phyloP scores from a whole-genome alignment of 1,139 yeast genomes.

The Protomyces macrosporus region DNA sequence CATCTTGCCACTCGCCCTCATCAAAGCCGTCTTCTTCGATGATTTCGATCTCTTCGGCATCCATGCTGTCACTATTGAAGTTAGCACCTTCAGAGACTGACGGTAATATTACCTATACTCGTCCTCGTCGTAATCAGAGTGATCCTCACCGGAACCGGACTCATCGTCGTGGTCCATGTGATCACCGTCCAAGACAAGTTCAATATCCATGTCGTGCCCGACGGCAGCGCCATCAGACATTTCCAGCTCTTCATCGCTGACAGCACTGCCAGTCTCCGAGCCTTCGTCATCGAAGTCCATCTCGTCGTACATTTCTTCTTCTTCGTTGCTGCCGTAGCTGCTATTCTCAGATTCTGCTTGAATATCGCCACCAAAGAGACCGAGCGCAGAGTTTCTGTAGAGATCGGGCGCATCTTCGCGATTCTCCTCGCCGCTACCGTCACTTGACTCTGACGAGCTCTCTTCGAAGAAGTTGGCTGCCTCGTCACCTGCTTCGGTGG shows the following conservation, averaged over 20 bases:
- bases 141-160: slow-evolving; percentile 34
- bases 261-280: slow-evolving; percentile 31
- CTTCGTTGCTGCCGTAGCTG: slow-evolving; percentile 35
- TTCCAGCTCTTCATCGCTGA: slow-evolving; percentile 37
- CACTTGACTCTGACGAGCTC: slow-evolving; percentile 21
- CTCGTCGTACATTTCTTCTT: slow-evolving; percentile 33
- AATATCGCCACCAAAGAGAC: slow-evolving; percentile 72
- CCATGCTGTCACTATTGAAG: background rate
- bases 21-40: slow-evolving; percentile 6
- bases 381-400: slow-evolving; percentile 79
- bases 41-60: slow-evolving; percentile 14
- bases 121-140: slow-evolving; percentile 29
- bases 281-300: slow-evolving; percentile 33
- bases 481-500: slow-evolving; percentile 28
- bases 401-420: slow-evolving; percentile 78
- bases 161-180: slow-evolving; percentile 33
- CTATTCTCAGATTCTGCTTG: slow-evolving; percentile 43
- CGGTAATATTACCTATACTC: slow-evolving; percentile 23
- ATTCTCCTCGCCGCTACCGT: slow-evolving; percentile 45
- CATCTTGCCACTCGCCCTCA: slow-evolving; percentile 19
- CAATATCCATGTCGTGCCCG: slow-evolving; percentile 30
- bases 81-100: background rate
- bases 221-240: slow-evolving; percentile 36
- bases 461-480: slow-evolving; percentile 29
- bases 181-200: slow-evolving; percentile 36